These are phyloP conservation scores for Leccinum variicolor DNA, from an alignment of 768 basidiomycete genomes.

Conservation along the genomic window DNA sequence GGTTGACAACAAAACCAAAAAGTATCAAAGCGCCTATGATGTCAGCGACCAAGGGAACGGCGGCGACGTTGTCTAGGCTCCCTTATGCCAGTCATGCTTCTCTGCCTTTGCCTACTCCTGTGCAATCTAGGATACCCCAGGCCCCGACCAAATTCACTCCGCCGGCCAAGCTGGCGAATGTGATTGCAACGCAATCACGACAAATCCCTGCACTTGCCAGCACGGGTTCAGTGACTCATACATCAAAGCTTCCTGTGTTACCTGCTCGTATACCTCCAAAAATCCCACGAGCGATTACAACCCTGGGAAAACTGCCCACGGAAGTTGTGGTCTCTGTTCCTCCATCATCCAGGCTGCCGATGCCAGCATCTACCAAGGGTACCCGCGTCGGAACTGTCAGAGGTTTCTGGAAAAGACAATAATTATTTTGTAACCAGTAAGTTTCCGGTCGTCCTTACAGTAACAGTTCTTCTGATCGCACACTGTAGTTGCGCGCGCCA, in stretches of 20 bases:
- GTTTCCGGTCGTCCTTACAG: neutral
- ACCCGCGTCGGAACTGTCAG: slow-evolving; percentile 26
- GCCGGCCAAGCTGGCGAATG: slow-evolving; percentile 29
- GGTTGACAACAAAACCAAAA: slow-evolving; percentile 26
- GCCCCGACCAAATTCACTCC: slow-evolving; percentile 26
- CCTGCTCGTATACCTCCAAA: slow-evolving; percentile 15
- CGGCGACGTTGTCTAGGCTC: slow-evolving; percentile 12
- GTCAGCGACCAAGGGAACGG: neutral
- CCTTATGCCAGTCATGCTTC: slow-evolving; percentile 6
- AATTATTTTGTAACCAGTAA: slow-evolving; percentile 6
- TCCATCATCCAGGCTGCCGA: slow-evolving; percentile 19
- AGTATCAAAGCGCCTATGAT: slow-evolving; percentile 13
- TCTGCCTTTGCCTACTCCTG: slow-evolving; percentile 1
- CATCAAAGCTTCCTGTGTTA: slow-evolving; percentile 21
- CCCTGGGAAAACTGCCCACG: slow-evolving; percentile 5
- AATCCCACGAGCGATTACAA: slow-evolving; percentile 2
- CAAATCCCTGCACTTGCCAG: slow-evolving; percentile 1
- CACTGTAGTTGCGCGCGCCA: neutral
- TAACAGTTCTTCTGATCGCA: neutral
- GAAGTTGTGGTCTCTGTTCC: neutral
- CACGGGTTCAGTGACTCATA: slow-evolving; percentile 1
- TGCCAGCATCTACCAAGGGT: slow-evolving; percentile 23
- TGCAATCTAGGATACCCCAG: slow-evolving; percentile 20
- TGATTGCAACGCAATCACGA: slow-evolving; percentile 25
- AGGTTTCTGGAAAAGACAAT: slow-evolving; percentile 31